A percentile compares a stretch with the other conserved stretches of the same genome.
Conservation (phyloP, 306 rosid species). For the Cucumis hystrix region DNA sequence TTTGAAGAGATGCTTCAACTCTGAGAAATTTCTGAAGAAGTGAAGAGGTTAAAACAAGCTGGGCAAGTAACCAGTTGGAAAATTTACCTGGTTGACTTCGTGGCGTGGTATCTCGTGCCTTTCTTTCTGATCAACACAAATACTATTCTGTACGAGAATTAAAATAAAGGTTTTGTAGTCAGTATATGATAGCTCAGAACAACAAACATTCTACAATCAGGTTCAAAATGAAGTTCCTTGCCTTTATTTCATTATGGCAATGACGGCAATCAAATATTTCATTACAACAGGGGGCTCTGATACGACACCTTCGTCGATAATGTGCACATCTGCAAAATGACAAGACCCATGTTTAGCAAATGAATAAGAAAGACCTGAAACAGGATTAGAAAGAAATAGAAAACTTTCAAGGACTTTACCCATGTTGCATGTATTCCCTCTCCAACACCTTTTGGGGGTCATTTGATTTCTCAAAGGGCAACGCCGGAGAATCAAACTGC, state of each 20-base stretch:
- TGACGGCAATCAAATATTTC: conserved; percentile 69
- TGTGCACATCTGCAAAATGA: conserved; percentile 48
- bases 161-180: background rate
- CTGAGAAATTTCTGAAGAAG: background rate
- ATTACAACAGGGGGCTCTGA: conserved; percentile 88
- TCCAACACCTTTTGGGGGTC: conserved; percentile 16
- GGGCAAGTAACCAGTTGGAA: background rate
- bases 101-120: conserved; percentile 80
- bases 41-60: background rate
- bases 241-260: conserved; percentile 72
- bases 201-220: background rate
- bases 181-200: background rate
- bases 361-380: background rate
- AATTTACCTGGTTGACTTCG: conserved; percentile 41
- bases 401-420: conserved; percentile 26
- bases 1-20: background rate
- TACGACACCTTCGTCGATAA: conserved; percentile 53
- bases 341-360: background rate
- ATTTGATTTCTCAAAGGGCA: conserved; percentile 24
- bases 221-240: conserved; percentile 10
- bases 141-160: conserved; percentile 37
- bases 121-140: conserved; percentile 39
- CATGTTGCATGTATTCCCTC: conserved; percentile 43
- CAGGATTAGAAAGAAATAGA: background rate
- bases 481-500: conserved; percentile 15